Base-by-base conservation (phyloP, 2,329 filamentous ascomycete genomes). In the Colletotrichum ledebouriae region DNA sequence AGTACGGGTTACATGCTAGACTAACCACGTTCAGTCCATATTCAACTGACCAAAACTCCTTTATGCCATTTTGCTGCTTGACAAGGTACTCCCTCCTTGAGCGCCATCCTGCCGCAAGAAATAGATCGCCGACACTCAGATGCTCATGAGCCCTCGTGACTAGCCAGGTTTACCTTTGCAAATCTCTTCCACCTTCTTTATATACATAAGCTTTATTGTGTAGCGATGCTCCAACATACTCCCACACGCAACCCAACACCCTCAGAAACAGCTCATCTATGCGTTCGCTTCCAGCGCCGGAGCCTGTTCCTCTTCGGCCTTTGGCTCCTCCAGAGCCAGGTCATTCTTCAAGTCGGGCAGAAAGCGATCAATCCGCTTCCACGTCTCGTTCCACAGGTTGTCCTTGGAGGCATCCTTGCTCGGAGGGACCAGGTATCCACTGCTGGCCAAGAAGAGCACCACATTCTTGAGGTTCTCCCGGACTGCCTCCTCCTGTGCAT, bases 401-500 rank as follows among this genome's bases (percentile, higher is more conserved):
- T 85, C 85, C 73, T 86, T 86, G 5, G 80, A 82, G 1, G 83
- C 76, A 70, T 90, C 85, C 73, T 85, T 79, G 71, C 80, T 84
- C 12, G 93, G 93, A 1, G 92, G 87, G 0, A 93, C 90, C 5
- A 99, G 87, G 74, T 93, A 94, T 41, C 92, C 94, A 58, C 92
- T 94, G 77, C 91, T 96, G 6, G 92, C 90, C 94, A 99, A 97
- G 74, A 99, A 96, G 10, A 99, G 85, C 25, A 98, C 84, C 59
- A 98, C 94, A 72, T 99, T 99, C 81, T 99, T 99, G 66, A 99
- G 83, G 72, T 94, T 96, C 79, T 99, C 96, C 0, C 93, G 92
- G 2, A 98, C 94, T 12, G 96, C 95, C 83, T 99, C 96, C 80
- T 97, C 94, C 90, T 97, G 73, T n/a, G 6, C 13, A 17, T 42